Evolutionary conservation across 2,329 filamentous ascomycete genomes (phyloP), one percentile per base, ranked within the genome.

Genomic region (Gnomoniopsis sp.): DNA sequence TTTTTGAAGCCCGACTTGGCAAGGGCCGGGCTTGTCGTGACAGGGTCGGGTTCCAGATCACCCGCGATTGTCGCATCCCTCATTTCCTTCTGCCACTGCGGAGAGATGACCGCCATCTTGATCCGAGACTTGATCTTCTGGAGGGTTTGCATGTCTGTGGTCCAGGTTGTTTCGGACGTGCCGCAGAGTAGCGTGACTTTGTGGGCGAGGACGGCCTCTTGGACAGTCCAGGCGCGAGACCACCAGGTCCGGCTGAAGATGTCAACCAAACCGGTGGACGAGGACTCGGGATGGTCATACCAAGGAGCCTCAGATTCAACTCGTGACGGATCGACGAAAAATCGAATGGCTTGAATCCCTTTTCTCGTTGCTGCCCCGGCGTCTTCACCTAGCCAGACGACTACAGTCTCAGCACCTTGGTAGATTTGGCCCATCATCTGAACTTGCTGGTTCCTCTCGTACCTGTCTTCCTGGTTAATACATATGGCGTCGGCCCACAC

Each of bases 401-500:
- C 23, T 1, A 58, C 55, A n/a, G n/a, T n/a, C n/a, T n/a, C n/a
- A n/a, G n/a, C n/a, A n/a, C n/a, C n/a, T 2, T 22, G 1, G 30
- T 53, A 60, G 23, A 57, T 53, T 12, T 49, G 15, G 1, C 48
- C 53, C 58, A 60, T 60, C 7, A 57, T 11, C 3, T 15, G 22
- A 4, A 57, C 54, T 44, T 60, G 54, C 2, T 46, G 2, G 2
- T 14, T 49, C 14, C 43, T 41, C 34, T 60, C 58, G 3, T 33
- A 14, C 11, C 6, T 19, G 33, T 26, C 12, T 4, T 8, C 14
- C 49, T 60, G 58, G 49, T 60, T 50, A 38, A 60, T 60, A 26
- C 58, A 60, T 7, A 64, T 53, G 17, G 21, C 36, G 19, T 60
- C 55, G n/a, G 57, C 49, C 58, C 51, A 59, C 8, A 59, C 4